Conservation (phyloP, 345 rosid species). For the rapeseed (Brassica napus) region Da-Ae NC_063450.1:2886501-2887000, state of each 20-base stretch:
- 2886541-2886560: slow-evolving; percentile 34
- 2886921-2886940: background rate
- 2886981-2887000: background rate
- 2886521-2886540: slow-evolving; percentile 29
- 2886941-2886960: background rate
- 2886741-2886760: too few species aligned
- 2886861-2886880: too few species aligned
- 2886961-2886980: background rate
- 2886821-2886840: too few species aligned
- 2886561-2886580: slow-evolving; percentile 36
- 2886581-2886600: slow-evolving; percentile 28
- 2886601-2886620: slow-evolving; percentile 27
- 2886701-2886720: background rate
- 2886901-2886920: background rate
- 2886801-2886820: too few species aligned
- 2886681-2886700: slow-evolving; percentile 50
- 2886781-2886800: too few species aligned
- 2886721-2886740: too few species aligned
- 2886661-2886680: slow-evolving; percentile 44
- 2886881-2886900: too few species aligned
- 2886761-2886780: too few species aligned
- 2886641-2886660: slow-evolving; percentile 40
- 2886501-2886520: slow-evolving; percentile 28
- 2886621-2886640: slow-evolving; percentile 41
- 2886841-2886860: too few species aligned